Evolutionary conservation across 176 grass and related monocot species (phyloP).

Genomic region (Stipa capillata): DNA sequence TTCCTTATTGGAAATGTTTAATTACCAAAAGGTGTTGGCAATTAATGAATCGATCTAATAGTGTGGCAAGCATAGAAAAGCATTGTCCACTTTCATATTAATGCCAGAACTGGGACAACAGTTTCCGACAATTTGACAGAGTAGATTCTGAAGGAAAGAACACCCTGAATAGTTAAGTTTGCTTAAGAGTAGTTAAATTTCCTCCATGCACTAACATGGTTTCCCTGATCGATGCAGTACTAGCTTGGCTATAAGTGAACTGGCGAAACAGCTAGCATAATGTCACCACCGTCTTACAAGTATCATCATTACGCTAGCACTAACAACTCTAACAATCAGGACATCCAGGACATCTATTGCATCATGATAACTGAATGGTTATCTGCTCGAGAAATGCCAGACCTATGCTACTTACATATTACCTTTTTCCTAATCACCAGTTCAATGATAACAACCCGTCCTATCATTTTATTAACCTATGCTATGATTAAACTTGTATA

Average conservation of each 20-base stretch:
- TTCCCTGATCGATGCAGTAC: not conserved
- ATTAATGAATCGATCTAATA: not conserved
- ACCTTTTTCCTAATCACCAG: not conserved
- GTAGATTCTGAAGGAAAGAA: not conserved
- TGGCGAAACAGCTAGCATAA: not conserved
- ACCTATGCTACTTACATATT: not conserved
- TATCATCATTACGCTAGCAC: not conserved
- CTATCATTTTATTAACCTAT: not conserved
- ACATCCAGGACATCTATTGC: not conserved
- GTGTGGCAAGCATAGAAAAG: not conserved
- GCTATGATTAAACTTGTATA: not conserved
- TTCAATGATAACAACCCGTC: not conserved
- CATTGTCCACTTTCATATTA: not conserved
- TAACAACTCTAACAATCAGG: conserved; percentile 10
- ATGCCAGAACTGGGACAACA: not conserved
- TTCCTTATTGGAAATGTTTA: not conserved
- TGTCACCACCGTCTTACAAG: not conserved
- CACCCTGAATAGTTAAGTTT: not conserved
- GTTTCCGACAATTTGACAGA: not conserved
- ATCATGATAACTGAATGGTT: not conserved
- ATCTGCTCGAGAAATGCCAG: not conserved
- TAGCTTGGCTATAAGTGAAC: not conserved
- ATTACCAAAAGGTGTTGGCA: not conserved
- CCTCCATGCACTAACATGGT: not conserved
- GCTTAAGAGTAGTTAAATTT: not conserved